phyloP scores from a whole-genome alignment of 2,329 filamentous ascomycete species.

The Sclerotinia spermophila region DNA sequence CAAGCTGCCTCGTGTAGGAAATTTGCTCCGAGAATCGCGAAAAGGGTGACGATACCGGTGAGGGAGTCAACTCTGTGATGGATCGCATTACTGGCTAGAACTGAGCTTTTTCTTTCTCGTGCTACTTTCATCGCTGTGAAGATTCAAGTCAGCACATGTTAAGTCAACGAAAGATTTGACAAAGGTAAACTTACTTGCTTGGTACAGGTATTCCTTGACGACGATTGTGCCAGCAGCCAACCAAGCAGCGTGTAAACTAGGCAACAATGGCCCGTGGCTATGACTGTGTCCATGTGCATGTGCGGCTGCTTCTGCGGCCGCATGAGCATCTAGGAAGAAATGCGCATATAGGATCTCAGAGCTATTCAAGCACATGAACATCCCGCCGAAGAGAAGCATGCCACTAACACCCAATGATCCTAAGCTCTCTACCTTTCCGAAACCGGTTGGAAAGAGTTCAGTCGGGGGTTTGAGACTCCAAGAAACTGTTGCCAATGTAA shows the following conservation, averaged over 20 bases:
- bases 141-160: conserved; percentile 26
- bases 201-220: conserved; percentile 95
- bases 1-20: conserved; percentile 80
- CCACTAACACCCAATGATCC: conserved; percentile 91
- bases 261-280: conserved; percentile 59
- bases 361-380: conserved; percentile 87
- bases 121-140: conserved; percentile 86
- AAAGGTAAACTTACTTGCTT: conserved; percentile 70
- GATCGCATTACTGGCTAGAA: conserved; percentile 91
- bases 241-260: conserved; percentile 93
- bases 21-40: conserved; percentile 87
- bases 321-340: conserved; percentile 62
- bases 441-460: conserved; percentile 80
- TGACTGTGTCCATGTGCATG: conserved; percentile 63
- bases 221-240: conserved; percentile 84
- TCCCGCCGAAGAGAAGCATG: conserved; percentile 80
- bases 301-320: conserved; percentile 50
- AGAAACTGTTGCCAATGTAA: conserved; percentile 90
- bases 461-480: conserved; percentile 87
- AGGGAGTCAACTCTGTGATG: conserved; percentile 96
- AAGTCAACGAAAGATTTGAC: not conserved
- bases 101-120: conserved; percentile 87
- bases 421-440: conserved; percentile 96
- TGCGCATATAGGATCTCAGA: conserved; percentile 66
- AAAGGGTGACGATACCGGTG: conserved; percentile 87